phyloP scores from a whole-genome alignment of 2,329 filamentous ascomycete species.

The Zymoseptoria pseudotritici region DNA sequence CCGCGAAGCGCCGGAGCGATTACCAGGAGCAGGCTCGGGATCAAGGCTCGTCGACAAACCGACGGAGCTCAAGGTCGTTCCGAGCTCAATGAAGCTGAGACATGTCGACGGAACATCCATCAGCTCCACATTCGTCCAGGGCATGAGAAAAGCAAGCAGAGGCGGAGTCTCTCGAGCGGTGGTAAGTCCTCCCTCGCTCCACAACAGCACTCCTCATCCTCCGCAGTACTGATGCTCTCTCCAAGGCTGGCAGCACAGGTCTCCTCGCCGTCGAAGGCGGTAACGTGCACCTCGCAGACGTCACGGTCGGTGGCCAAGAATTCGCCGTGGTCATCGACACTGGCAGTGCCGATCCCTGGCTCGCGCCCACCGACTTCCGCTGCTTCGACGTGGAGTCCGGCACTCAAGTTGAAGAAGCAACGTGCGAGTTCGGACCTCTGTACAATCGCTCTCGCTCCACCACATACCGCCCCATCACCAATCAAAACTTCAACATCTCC shows the following conservation, averaged over 20 bases:
- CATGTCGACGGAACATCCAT: constrained; percentile 15
- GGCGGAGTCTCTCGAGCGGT: constrained; percentile 5
- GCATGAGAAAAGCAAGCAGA: constrained; percentile 17
- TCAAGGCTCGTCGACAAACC: constrained; percentile 1
- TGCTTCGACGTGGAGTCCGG: constrained; percentile 18
- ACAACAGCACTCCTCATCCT: not conserved
- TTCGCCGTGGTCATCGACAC: constrained; percentile 40
- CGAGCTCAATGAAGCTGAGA: constrained; percentile 20
- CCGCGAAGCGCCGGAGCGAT: constrained; percentile 10
- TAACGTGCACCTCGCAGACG: constrained; percentile 25
- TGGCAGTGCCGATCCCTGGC: constrained; percentile 44
- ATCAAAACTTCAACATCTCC: constrained; percentile 37
- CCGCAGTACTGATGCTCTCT: not conserved
- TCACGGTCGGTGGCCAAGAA: constrained; percentile 23
- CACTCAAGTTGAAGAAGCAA: constrained; percentile 10
- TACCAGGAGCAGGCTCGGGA: not conserved
- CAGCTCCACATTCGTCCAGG: constrained; percentile 23
- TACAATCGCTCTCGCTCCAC: constrained; percentile 24
- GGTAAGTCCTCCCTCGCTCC: not conserved
- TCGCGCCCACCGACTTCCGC: constrained; percentile 27
- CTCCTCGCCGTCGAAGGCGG: constrained; percentile 20
- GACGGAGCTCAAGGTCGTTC: constrained; percentile 18
- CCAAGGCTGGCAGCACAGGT: constrained; percentile 14
- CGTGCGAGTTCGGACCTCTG: constrained; percentile 28
- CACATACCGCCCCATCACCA: constrained; percentile 32